These are phyloP conservation scores for Canariomyces notabilis DNA, from an alignment of 2,329 filamentous ascomycete species.

Conservation along the genomic window DNA sequence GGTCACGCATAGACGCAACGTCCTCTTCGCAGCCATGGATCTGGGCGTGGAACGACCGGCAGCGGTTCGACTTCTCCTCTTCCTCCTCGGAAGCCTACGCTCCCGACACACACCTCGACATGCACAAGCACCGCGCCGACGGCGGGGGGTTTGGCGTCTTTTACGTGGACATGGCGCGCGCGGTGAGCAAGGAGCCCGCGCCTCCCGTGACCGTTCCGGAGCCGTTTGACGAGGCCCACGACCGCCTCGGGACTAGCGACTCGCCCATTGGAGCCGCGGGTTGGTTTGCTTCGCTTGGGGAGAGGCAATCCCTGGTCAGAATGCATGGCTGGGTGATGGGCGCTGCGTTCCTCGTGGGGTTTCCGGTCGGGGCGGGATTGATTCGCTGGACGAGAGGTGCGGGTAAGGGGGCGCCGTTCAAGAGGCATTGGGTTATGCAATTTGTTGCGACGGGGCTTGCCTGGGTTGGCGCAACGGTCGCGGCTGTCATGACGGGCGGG, in stretches of 20 bases:
- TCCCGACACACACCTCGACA: conserved; percentile 9
- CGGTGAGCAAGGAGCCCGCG: neutral
- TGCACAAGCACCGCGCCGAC: conserved; percentile 15
- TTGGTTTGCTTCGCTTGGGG: conserved; percentile 2
- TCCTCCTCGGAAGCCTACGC: neutral
- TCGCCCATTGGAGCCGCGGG: conserved; percentile 4
- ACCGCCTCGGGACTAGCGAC: conserved; percentile 8
- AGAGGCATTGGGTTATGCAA: conserved; percentile 19
- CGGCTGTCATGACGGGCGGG: conserved; percentile 5
- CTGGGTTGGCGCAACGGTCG: conserved; percentile 9
- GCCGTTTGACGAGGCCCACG: neutral
- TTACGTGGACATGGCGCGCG: conserved; percentile 16
- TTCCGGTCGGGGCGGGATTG: conserved; percentile 20
- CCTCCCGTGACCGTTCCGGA: neutral
- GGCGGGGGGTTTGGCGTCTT: conserved; percentile 18
- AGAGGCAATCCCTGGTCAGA: conserved; percentile 7
- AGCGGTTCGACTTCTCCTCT: conserved; percentile 12
- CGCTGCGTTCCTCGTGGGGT: conserved; percentile 20
- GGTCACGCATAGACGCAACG: neutral
- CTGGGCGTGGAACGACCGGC: conserved; percentile 20
- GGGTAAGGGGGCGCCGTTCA: conserved; percentile 11
- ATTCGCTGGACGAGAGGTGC: conserved; percentile 9
- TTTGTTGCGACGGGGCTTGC: conserved; percentile 6
- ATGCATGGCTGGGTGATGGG: conserved; percentile 20
- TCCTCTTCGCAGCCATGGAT: conserved; percentile 15